Conservation (phyloP, 225 moss, liverwort and hornwort species). For the Bryum argenteum region DNA sequence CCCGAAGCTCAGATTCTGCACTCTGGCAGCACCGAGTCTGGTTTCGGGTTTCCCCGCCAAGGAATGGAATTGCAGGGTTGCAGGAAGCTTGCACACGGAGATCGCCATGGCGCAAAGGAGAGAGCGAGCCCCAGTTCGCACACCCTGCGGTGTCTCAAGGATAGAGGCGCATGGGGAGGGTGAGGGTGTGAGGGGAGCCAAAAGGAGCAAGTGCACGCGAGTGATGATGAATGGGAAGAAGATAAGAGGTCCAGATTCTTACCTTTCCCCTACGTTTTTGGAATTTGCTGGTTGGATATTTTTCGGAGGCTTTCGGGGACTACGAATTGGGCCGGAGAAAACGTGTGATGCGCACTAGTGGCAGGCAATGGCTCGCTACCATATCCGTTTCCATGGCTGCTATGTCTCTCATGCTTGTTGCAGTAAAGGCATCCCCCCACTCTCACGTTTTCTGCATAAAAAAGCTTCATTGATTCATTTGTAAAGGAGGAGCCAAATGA, state of each 20-base stretch:
- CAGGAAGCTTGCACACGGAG: constrained; percentile 37
- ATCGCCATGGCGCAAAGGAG: constrained; percentile 34
- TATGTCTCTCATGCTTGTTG: not conserved
- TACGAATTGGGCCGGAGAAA: not conserved
- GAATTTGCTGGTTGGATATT: too few species aligned
- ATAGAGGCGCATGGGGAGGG: not conserved
- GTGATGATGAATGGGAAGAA: not conserved
- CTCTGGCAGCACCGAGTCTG: constrained; percentile 8
- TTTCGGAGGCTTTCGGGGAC: fast-evolving
- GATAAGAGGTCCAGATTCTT: constrained; percentile 33
- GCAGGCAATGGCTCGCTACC: not conserved
- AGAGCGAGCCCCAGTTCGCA: not conserved
- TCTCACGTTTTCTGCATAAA: too few species aligned
- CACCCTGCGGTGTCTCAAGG: constrained; percentile 11
- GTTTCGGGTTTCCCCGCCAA: constrained; percentile 4
- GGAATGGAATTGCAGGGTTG: constrained; percentile 14
- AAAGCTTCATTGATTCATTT: too few species aligned
- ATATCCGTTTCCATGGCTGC: not conserved
- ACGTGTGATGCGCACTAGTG: not conserved
- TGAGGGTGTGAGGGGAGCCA: not conserved
- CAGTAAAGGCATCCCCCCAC: too few species aligned
- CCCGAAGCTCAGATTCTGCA: not conserved
- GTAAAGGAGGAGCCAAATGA: too few species aligned
- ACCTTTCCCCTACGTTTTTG: not conserved
- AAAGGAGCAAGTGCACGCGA: not conserved